Percentiles rank a stretch among this genome's conserved stretches.
Conservation (phyloP, 1,139 yeast genomes). For the Taphrina betulina region DNA sequence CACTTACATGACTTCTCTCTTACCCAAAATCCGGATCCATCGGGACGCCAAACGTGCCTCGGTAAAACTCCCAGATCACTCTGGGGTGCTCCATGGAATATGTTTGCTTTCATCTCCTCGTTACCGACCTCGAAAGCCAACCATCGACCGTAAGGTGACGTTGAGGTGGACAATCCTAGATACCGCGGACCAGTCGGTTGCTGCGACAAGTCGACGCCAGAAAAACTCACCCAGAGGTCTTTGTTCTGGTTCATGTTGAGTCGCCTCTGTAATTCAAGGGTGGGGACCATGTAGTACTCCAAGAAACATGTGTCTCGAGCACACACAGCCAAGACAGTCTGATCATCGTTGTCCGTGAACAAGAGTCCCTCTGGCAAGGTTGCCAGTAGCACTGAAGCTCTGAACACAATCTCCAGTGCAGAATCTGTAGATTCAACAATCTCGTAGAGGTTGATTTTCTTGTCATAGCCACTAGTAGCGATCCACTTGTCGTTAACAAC, state of each 20-base stretch:
- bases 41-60: constrained; percentile 26
- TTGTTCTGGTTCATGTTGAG: constrained; percentile 73
- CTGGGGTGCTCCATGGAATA: constrained; percentile 65
- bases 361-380: constrained; percentile 14
- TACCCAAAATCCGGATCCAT: constrained; percentile 29
- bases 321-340: neutral
- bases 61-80: constrained; percentile 49
- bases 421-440: neutral
- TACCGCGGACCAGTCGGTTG: constrained; percentile 40
- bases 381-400: neutral
- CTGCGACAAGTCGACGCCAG: constrained; percentile 55
- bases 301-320: constrained; percentile 56
- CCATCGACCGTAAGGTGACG: constrained; percentile 70
- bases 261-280: constrained; percentile 48
- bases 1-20: no score
- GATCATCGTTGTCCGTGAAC: neutral
- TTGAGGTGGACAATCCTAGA: constrained; percentile 59
- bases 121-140: constrained; percentile 43
- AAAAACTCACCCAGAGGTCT: constrained; percentile 65
- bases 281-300: constrained; percentile 47
- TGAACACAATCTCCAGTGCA: neutral
- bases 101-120: constrained; percentile 56
- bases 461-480: constrained; percentile 66
- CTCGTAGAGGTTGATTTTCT: constrained; percentile 42
- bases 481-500: constrained; percentile 46